A percentile compares a stretch with the other conserved stretches of the same genome.
These are phyloP conservation scores for Elaphomyces granulatus DNA, from an alignment of 495 filamentous ascomycete genomes.

Conservation along the genomic window DNA sequence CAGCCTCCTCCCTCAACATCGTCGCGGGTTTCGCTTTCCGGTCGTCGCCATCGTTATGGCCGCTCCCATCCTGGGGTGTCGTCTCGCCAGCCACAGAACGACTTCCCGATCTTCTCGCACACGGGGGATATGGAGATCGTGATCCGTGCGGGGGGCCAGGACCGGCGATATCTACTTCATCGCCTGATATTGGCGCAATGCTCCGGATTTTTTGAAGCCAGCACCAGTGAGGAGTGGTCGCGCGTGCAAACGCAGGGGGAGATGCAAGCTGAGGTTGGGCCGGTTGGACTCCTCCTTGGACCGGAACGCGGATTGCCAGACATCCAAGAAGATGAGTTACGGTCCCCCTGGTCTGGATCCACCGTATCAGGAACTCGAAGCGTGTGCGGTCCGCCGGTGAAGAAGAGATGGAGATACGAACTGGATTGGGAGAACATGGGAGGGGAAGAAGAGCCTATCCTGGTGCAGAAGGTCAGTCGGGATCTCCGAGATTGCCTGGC, in stretches of 20 bases:
- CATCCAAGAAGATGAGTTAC: constrained; percentile 41
- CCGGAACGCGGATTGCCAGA: constrained; percentile 33
- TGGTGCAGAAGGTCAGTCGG: constrained; percentile 61
- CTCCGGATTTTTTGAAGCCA: constrained; percentile 86
- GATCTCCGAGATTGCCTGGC: constrained; percentile 55
- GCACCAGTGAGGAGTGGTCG: constrained; percentile 78
- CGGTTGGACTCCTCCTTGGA: constrained; percentile 9
- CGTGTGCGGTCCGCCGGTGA: constrained; percentile 17
- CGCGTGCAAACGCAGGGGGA: constrained; percentile 23
- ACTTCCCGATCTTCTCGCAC: constrained; percentile 82
- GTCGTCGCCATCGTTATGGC: constrained; percentile 53
- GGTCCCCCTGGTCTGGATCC: constrained; percentile 29
- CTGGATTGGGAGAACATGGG: constrained; percentile 58
- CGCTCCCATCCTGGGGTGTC: constrained; percentile 69
- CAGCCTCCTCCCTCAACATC: constrained; percentile 45
- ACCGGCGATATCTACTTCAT: constrained; percentile 75
- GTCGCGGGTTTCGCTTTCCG: constrained; percentile 40
- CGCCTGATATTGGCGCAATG: constrained; percentile 71
- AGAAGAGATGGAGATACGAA: constrained; percentile 71
- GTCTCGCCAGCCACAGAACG: constrained; percentile 61
- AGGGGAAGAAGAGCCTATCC: constrained; percentile 70
- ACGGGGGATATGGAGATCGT: constrained; percentile 85
- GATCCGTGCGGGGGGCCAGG: constrained; percentile 53
- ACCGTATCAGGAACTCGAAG: constrained; percentile 26
- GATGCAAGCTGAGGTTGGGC: constrained; percentile 13